phyloP scores from a whole-genome alignment of 2,329 filamentous ascomycete species.

The Venturiaceae sp. region DNA sequence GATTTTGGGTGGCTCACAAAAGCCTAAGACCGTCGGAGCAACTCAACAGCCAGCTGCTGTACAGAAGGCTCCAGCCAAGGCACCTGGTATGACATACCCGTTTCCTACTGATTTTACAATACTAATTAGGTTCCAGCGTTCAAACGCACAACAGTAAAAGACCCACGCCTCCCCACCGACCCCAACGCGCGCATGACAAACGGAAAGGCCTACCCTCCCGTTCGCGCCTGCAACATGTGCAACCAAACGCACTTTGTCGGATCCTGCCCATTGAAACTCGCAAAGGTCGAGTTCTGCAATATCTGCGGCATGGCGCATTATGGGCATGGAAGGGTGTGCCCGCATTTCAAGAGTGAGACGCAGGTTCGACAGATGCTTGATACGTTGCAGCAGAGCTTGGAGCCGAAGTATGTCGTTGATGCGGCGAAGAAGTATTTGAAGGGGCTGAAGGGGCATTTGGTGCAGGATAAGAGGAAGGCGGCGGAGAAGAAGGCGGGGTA shows the following conservation, averaged over 20 bases:
- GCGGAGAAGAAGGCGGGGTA: constrained; percentile 14
- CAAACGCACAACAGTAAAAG: not conserved
- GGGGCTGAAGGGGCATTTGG: constrained; percentile 46
- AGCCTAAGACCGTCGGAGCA: constrained; percentile 17
- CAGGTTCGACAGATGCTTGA: constrained; percentile 56
- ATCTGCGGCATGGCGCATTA: constrained; percentile 56
- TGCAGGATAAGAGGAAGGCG: constrained; percentile 39
- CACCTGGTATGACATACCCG: not conserved
- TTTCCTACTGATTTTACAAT: not conserved
- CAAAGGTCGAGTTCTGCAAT: constrained; percentile 51
- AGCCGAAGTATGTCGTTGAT: constrained; percentile 43
- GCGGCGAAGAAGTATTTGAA: constrained; percentile 47
- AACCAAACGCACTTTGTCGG: constrained; percentile 42
- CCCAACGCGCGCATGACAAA: constrained; percentile 1
- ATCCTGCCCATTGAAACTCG: constrained; percentile 50
- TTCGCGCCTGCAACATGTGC: constrained; percentile 44
- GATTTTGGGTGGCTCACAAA: constrained; percentile 17
- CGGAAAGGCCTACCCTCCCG: not conserved
- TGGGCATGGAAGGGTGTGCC: constrained; percentile 44
- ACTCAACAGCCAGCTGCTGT: not conserved
- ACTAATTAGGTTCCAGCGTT: not conserved
- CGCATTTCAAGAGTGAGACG: constrained; percentile 51
- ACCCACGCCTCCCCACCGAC: not conserved
- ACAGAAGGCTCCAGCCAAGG: not conserved
- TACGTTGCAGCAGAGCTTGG: constrained; percentile 48